Conservation (phyloP, 805 yeast species). For the Cyberlindnera meyerae region DNA sequence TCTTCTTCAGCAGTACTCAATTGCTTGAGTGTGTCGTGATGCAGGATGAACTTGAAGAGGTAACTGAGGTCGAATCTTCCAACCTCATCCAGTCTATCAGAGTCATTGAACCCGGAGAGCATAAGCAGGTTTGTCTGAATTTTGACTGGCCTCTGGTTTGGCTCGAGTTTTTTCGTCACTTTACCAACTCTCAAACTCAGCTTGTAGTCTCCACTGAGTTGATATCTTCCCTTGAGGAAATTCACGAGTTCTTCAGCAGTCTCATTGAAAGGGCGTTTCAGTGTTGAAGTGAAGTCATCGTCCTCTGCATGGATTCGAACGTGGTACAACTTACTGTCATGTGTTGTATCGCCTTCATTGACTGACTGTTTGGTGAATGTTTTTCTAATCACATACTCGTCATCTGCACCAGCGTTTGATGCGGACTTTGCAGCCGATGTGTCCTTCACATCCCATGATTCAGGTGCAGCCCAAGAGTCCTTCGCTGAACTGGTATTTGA, state of each 20-base stretch:
- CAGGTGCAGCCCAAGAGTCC: conserved; percentile 51
- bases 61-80: conserved; percentile 83
- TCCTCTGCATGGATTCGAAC: conserved; percentile 79
- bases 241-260: conserved; percentile 71
- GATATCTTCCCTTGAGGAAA: conserved; percentile 71
- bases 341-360: conserved; percentile 22
- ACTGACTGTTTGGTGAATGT: conserved; percentile 28
- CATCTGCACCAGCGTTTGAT: conserved; percentile 28
- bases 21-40: conserved; percentile 54
- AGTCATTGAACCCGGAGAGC: conserved; percentile 71
- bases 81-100: conserved; percentile 70
- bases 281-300: conserved; percentile 75
- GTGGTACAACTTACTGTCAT: conserved; percentile 31
- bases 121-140: conserved; percentile 70
- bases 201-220: conserved; percentile 66
- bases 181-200: conserved; percentile 73
- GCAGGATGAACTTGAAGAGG: conserved; percentile 74
- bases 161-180: conserved; percentile 64
- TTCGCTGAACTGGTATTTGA: conserved; percentile 9
- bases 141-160: conserved; percentile 69
- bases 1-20: conserved; percentile 67
- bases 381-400: conserved; percentile 32
- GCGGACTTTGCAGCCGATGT: conserved; percentile 13
- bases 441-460: conserved; percentile 54
- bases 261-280: conserved; percentile 74